Base-by-base conservation (phyloP, 2,329 filamentous ascomycete species). In the Fusarium tjaetaba region DNA sequence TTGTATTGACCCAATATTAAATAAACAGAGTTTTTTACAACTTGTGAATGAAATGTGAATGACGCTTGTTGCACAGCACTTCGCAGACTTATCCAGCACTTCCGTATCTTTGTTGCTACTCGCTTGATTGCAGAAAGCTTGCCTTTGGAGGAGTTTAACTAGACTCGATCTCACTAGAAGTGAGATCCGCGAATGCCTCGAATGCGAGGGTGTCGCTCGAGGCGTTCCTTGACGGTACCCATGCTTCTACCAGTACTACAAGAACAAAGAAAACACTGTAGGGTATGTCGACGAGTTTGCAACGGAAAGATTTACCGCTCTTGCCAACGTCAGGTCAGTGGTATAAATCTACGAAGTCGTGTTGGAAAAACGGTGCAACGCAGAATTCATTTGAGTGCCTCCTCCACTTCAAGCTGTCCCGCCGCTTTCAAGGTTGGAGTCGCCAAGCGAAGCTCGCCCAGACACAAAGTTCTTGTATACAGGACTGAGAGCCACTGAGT, bases 51-150 rank as follows among this genome's bases (percentile, higher is more conserved):
- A 11, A 0, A 28, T 28, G 28, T 28, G 28, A 28, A n/a, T 30
- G 46, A 9, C 5, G 4, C 22, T 49, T 49, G 14, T n/a, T 30
- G 4, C 11, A 49, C 11, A 14, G 28, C 22, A 11, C 16, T 34
- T 34, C 28, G 15, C 6, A 9, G 22, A n/a, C 15, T 16, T 9
- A 13, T 13, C 7, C 15, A n/a, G 15, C 11, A 4, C n/a, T n/a
- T 30, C 1, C 2, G 0, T 18, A 9, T n/a, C 11, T 8, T 9
- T 16, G 9, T n/a, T 49, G 20, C 28, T 6, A n/a, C 7, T 32
- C 14, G 22, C 28, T n/a, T n/a, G 7, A 49, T 9, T 4, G 3
- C 5, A 4, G 20, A 49, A 49, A 18, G 7, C 28, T 6, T 49
- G 28, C 22, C 7, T n/a, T 49, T 18, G 22, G 7, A 32, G 16